A percentile compares a stretch with the other conserved stretches of the same genome.
These are phyloP conservation scores for Casaregolazyma suthepensis DNA, from an alignment of 1,139 yeast genomes.

Conservation along the genomic window DNA sequence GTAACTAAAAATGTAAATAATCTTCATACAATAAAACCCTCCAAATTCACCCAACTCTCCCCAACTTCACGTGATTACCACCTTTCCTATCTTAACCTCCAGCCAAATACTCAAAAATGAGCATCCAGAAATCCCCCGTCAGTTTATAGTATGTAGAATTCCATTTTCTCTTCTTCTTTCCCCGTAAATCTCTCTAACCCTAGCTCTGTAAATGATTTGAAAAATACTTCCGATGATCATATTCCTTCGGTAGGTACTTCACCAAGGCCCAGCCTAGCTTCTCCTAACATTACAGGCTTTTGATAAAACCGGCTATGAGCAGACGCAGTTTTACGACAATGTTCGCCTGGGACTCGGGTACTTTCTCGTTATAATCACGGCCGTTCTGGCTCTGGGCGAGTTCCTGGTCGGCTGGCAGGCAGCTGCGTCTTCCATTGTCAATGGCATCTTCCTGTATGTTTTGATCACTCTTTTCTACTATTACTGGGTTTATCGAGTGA, in stretches of 20 bases:
- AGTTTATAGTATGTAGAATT: conserved; percentile 24
- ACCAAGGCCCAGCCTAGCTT: too few species aligned
- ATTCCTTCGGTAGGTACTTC: conserved; percentile 25
- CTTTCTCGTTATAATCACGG: conserved; percentile 61
- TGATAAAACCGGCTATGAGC: conserved; percentile 53
- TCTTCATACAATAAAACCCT: too few species aligned
- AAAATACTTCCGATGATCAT: conserved; percentile 32
- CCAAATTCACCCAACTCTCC: neutral
- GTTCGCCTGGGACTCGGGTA: conserved; percentile 65
- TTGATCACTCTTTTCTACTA: conserved; percentile 44
- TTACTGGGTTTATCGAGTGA: conserved; percentile 44
- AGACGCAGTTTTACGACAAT: conserved; percentile 54
- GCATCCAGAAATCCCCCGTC: conserved; percentile 20
- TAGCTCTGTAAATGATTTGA: conserved; percentile 30
- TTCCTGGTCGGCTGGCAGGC: conserved; percentile 48
- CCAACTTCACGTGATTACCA: neutral
- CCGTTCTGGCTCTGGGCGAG: conserved; percentile 57
- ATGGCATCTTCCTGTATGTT: conserved; percentile 47
- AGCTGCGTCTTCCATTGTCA: conserved; percentile 36
- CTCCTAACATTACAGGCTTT: conserved; percentile 34
- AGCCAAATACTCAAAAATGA: conserved; percentile 11
- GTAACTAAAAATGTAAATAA: too few species aligned
- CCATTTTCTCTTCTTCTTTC: neutral
- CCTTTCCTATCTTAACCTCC: neutral
- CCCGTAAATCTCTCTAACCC: neutral